Percentiles rank a stretch among this genome's conserved stretches.
Conservation (phyloP, 768 basidiomycete genomes). For the Mycena capillaripes region DNA sequence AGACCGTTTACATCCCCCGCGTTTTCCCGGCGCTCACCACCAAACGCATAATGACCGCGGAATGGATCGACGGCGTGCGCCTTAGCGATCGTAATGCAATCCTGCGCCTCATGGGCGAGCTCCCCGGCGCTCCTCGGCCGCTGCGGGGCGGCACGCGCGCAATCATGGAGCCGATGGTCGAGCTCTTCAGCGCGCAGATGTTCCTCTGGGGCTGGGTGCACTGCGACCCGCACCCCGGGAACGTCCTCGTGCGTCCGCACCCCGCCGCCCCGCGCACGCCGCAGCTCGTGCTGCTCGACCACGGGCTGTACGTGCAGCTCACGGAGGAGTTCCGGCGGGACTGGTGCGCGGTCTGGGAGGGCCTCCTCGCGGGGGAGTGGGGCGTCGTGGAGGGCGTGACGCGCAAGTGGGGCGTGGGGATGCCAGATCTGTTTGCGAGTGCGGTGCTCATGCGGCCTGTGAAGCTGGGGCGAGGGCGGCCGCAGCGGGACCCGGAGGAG, state of each 20-base stretch:
- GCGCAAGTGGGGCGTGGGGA: conserved; percentile 75
- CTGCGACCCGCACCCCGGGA: conserved; percentile 84
- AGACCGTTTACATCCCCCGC: conserved; percentile 83
- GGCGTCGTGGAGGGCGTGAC: conserved; percentile 65
- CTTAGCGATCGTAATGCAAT: conserved; percentile 75
- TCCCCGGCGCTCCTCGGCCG: conserved; percentile 49
- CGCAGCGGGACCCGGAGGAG: conserved; percentile 42
- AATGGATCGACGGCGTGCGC: conserved; percentile 87
- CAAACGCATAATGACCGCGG: conserved; percentile 84
- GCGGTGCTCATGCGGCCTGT: conserved; percentile 79
- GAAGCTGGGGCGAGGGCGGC: conserved; percentile 54
- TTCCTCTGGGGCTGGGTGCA: conserved; percentile 94
- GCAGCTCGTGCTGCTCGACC: conserved; percentile 90
- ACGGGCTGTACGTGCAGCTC: conserved; percentile 89
- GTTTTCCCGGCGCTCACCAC: conserved; percentile 82
- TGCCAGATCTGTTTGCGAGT: conserved; percentile 81
- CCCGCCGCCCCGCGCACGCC: conserved; percentile 59
- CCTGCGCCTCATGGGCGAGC: conserved; percentile 70
- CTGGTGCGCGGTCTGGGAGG: conserved; percentile 85
- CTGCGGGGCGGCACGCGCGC: conserved; percentile 72
- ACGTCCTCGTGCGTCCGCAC: conserved; percentile 79
- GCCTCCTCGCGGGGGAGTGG: conserved; percentile 70
- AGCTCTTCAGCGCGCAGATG: conserved; percentile 90
- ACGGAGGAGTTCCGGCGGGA: conserved; percentile 76
- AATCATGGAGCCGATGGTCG: conserved; percentile 90